Evolutionary conservation across 169 alveolate species (phyloP).

Genomic region (Cryptosporidium xiaoi): DNA sequence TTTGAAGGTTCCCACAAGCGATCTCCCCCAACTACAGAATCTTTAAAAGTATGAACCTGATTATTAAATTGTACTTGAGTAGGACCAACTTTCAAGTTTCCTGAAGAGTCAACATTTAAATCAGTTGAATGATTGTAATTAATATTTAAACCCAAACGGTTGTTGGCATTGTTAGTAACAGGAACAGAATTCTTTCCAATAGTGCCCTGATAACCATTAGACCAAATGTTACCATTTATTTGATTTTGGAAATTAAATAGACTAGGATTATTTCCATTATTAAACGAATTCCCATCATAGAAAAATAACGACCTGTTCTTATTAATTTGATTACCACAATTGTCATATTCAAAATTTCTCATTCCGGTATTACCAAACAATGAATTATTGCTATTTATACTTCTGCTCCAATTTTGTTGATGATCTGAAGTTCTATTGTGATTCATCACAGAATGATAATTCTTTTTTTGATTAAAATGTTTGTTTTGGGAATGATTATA

Average conservation of each 20-base stretch:
- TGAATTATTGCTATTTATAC: background rate
- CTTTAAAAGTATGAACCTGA: background rate
- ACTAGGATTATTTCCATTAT: background rate
- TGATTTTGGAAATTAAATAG: background rate
- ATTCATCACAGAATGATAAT: background rate
- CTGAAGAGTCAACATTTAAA: background rate
- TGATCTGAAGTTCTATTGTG: background rate
- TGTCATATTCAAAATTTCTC: background rate
- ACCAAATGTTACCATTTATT: constrained; percentile 14
- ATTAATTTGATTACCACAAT: background rate
- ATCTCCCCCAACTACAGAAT: background rate
- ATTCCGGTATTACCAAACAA: constrained; percentile 1
- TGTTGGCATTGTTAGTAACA: background rate
- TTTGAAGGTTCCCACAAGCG: background rate
- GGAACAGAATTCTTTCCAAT: background rate
- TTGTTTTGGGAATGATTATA: background rate
- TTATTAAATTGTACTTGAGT: background rate
- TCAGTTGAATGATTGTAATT: background rate
- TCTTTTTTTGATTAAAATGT: background rate
- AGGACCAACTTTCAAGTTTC: background rate
- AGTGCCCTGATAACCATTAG: background rate
- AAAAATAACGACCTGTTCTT: background rate
- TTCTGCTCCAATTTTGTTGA: background rate
- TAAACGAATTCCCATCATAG: background rate
- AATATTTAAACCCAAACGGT: background rate